Conservation (phyloP, 805 yeast genomes). For the Metschnikowia sp. region DNA sequence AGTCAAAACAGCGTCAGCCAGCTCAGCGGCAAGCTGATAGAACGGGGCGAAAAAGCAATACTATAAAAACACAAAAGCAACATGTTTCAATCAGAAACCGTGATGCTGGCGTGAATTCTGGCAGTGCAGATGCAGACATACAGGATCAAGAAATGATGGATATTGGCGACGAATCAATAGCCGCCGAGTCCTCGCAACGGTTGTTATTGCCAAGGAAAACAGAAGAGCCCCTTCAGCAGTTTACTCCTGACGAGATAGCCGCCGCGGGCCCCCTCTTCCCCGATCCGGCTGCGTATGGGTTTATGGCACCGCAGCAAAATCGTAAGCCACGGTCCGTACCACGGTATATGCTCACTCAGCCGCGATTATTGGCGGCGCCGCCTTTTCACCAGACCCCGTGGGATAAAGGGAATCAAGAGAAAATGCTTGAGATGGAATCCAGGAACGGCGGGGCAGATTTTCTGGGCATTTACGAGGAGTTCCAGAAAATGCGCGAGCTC, state of each 20-base stretch:
- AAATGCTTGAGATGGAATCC: conserved; percentile 52
- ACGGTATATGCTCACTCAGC: conserved; percentile 33
- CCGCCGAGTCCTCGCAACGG: background rate
- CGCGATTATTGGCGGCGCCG: conserved; percentile 33
- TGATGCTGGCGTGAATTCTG: background rate
- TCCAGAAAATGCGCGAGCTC: conserved; percentile 66
- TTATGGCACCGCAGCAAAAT: conserved; percentile 11
- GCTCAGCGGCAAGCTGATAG: no score
- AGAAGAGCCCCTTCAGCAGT: conserved; percentile 1
- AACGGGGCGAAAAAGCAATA: no score
- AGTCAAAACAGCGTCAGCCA: no score
- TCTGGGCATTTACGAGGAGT: conserved; percentile 70
- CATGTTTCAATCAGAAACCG: no score
- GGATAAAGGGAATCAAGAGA: conserved; percentile 72
- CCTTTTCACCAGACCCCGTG: conserved; percentile 47
- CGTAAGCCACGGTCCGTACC: conserved; percentile 29
- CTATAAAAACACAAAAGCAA: no score
- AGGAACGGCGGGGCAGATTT: conserved; percentile 48
- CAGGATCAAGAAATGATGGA: background rate
- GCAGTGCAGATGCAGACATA: no score
- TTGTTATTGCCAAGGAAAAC: background rate
- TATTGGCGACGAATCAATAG: background rate
- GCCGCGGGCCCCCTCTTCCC: conserved; percentile 30
- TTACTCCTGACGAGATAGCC: conserved; percentile 2
- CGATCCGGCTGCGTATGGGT: conserved; percentile 32